phyloP scores from a whole-genome alignment of 2,329 filamentous ascomycete species.

The Aspergillus niger region DNA sequence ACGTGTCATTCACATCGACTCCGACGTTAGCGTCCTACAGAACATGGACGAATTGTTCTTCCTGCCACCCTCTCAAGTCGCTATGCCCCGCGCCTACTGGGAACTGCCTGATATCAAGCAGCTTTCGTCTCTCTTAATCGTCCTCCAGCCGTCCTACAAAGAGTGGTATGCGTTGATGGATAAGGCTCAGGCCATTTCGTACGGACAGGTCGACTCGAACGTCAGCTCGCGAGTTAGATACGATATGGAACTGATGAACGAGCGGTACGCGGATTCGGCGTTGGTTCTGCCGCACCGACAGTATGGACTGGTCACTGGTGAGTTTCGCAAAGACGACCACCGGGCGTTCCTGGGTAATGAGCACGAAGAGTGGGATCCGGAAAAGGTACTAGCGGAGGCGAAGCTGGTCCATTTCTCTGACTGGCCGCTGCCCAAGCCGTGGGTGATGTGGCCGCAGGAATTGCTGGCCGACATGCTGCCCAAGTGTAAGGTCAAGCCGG shows the following conservation, averaged over 20 bases:
- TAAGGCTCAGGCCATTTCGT: conserved; percentile 25
- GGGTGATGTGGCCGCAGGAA: conserved; percentile 49
- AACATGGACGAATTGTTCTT: conserved; percentile 72
- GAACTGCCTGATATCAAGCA: conserved; percentile 55
- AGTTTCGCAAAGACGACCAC: conserved; percentile 62
- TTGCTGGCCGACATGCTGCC: conserved; percentile 36
- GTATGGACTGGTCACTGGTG: conserved; percentile 63
- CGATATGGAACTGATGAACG: conserved; percentile 70
- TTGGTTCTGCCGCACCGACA: conserved; percentile 65
- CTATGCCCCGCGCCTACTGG: conserved; percentile 75
- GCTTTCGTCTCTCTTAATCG: conserved; percentile 63
- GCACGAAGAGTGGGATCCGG: conserved; percentile 61
- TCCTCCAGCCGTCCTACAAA: conserved; percentile 59
- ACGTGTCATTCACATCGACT: conserved; percentile 61
- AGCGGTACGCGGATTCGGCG: conserved; percentile 60
- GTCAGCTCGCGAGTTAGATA: conserved; percentile 39
- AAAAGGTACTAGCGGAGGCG: conserved; percentile 58
- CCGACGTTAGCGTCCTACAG: conserved; percentile 64
- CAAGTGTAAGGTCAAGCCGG: conserved; percentile 37
- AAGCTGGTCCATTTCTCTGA: conserved; percentile 73
- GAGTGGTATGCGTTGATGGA: conserved; percentile 47
- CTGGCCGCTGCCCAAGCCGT: conserved; percentile 69
- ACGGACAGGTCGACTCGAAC: conserved; percentile 31
- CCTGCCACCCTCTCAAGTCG: conserved; percentile 61
- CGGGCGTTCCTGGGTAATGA: conserved; percentile 52